These are phyloP conservation scores for Cutaneotrichosporon sp. DNA, from an alignment of 1,284 basidiomycete genomes.

Conservation along the genomic window DNA sequence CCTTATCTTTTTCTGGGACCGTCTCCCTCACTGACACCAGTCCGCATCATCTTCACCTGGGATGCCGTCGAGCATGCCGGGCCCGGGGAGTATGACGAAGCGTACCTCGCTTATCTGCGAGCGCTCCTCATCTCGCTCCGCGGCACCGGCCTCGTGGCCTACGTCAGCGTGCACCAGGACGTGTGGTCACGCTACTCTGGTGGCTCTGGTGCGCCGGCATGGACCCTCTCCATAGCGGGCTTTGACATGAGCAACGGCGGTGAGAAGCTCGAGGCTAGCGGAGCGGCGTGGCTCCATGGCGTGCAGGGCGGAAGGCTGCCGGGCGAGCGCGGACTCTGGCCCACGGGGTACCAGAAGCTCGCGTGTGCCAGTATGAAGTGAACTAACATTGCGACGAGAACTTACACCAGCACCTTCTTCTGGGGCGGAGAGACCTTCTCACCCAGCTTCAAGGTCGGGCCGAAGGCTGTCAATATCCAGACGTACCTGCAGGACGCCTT, in stretches of 20 bases:
- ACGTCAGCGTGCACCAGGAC: constrained; percentile 83
- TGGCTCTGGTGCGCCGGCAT: constrained; percentile 87
- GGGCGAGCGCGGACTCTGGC: constrained; percentile 76
- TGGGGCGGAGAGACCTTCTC: constrained; percentile 86
- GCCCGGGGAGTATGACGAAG: constrained; percentile 78
- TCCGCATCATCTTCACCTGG: constrained; percentile 90
- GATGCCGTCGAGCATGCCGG: constrained; percentile 91
- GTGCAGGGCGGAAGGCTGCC: constrained; percentile 58
- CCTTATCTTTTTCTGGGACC: too few relatives aligned
- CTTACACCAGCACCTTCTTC: constrained; percentile 65
- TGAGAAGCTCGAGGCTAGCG: constrained; percentile 69
- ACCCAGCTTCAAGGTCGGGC: constrained; percentile 65
- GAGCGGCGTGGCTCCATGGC: constrained; percentile 79
- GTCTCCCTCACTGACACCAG: constrained; percentile 52
- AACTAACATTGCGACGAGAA: constrained; percentile 35
- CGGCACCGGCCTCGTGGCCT: constrained; percentile 74
- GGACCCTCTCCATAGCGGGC: constrained; percentile 78
- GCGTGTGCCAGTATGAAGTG: constrained; percentile 84
- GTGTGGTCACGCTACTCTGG: constrained; percentile 95
- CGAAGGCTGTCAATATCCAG: constrained; percentile 66
- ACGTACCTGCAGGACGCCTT: constrained; percentile 79
- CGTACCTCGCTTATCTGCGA: constrained; percentile 79
- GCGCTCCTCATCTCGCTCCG: constrained; percentile 72
- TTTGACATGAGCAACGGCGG: constrained; percentile 63
- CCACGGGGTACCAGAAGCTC: constrained; percentile 79